phyloP scores from a whole-genome alignment of 495 filamentous ascomycete species.

The Trichoderma parareesei region DNA sequence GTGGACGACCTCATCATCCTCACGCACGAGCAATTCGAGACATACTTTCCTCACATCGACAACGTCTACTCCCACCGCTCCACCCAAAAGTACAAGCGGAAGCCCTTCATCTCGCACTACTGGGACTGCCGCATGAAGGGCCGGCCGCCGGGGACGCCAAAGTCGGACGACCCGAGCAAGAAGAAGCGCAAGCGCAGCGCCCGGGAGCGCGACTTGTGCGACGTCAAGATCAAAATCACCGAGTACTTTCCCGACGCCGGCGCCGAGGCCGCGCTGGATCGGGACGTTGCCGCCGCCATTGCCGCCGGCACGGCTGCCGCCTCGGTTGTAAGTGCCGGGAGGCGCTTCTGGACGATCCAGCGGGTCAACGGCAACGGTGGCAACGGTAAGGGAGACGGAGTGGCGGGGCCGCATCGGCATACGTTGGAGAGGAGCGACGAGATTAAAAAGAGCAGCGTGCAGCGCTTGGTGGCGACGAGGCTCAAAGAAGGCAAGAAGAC shows the following conservation, averaged over 20 bases:
- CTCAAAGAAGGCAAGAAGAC: slow-evolving; percentile 59
- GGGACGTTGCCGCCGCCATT: slow-evolving; percentile 14
- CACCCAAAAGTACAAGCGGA: slow-evolving; percentile 78
- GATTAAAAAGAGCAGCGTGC: slow-evolving; percentile 78
- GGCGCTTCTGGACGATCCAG: slow-evolving; percentile 63
- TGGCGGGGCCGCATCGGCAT: slow-evolving; percentile 63
- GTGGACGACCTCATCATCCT: slow-evolving; percentile 67
- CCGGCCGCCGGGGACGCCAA: slow-evolving; percentile 72
- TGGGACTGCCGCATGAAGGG: slow-evolving; percentile 89
- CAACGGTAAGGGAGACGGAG: slow-evolving; percentile 63
- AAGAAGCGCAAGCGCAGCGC: slow-evolving; percentile 80
- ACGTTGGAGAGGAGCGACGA: slow-evolving; percentile 70
- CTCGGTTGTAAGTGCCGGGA: slow-evolving; percentile 31
- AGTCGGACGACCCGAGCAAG: slow-evolving; percentile 77
- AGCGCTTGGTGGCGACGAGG: slow-evolving; percentile 55
- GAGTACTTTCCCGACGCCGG: slow-evolving; percentile 63
- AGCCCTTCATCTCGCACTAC: slow-evolving; percentile 77
- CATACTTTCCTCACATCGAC: slow-evolving; percentile 84
- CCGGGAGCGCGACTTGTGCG: slow-evolving; percentile 70
- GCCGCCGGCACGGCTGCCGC: slow-evolving; percentile 16
- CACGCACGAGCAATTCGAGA: slow-evolving; percentile 78
- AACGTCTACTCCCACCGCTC: slow-evolving; percentile 90
- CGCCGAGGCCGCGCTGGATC: slow-evolving; percentile 30
- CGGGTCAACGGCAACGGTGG: slow-evolving; percentile 70
- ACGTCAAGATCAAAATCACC: slow-evolving; percentile 89